Evolutionary conservation across 2,329 filamentous ascomycete genomes (phyloP), one percentile per base, ranked within the genome.

Genomic region (Whalleya microplaca): DNA sequence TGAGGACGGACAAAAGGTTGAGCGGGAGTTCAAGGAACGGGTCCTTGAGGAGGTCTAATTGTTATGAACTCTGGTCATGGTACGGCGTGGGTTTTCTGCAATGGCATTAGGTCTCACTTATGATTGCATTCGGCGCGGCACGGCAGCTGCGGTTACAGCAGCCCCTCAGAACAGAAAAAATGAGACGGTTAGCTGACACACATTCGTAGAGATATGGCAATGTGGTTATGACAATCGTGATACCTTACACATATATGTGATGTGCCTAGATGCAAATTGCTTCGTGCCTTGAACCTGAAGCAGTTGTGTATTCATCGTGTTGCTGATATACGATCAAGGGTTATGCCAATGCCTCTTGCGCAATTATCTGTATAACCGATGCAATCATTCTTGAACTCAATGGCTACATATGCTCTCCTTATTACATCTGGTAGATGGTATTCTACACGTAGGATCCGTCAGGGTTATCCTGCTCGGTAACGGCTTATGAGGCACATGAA

Each of bases 11-110:
- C 91, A 97, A 82, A 98, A 97, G 91, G 91, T 96, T 69, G 95
- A 98, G 87, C 85, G 92, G 76, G 94, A 99, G 83, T 99, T 98
- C 90, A 96, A 97, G 91, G 94, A 99, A 88, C 86, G 85, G 74
- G 92, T 97, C 74, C 86, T 97, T 72, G 91, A 96, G 78, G 87
- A 86, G 78, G 95, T 98, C 81, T 98, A 92, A 92, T 83, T 72
- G 66, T 66, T 73, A 70, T 69, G 61, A 65, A 60, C 59, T 70
- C 72, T 70, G 69, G 71, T 73, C 72, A 73, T 75, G 75, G 72
- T 69, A 75, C 73, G 73, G 75, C 75, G 75, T 74, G 76, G 75
- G 71, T 75, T 76, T 73, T 76, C 71, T 72, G 70, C 72, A 71
- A 75, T 65, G 75, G 73, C 72, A 75, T 74, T 72, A 76, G 75